Evolutionary conservation across 768 basidiomycete species (phyloP).

Genomic region (Boletus speciosus): DNA sequence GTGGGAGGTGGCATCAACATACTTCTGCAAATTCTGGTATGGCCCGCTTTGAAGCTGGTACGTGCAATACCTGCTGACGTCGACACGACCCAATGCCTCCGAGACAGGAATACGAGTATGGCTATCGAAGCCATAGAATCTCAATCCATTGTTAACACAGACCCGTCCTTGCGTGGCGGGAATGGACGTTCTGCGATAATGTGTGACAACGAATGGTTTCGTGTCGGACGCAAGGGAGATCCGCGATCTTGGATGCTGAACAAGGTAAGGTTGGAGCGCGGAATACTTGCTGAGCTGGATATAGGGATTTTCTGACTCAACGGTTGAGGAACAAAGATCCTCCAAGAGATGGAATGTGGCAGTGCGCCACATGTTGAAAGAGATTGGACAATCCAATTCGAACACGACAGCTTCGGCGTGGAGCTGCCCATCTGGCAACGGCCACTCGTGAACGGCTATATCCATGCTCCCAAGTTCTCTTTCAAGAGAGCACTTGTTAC

Average conservation of each 20-base stretch:
- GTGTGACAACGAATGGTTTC: constrained; percentile 26
- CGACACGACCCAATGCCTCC: constrained; percentile 4
- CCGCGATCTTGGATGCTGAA: constrained; percentile 14
- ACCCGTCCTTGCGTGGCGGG: constrained; percentile 18
- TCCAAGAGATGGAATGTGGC: constrained; percentile 28
- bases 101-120: constrained; percentile 8
- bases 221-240: constrained; percentile 37
- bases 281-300: constrained; percentile 3
- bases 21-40: constrained; percentile 37
- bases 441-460: constrained; percentile 45
- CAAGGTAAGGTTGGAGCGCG: neutral
- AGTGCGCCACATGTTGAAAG: constrained; percentile 38
- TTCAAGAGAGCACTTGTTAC: constrained; percentile 30
- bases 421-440: constrained; percentile 32
- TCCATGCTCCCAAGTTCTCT: constrained; percentile 16
- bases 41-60: constrained; percentile 29
- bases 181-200: neutral
- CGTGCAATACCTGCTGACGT: constrained; percentile 25
- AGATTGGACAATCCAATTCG: constrained; percentile 36
- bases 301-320: no score
- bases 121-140: constrained; percentile 29
- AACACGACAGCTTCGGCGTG: constrained; percentile 36
- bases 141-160: constrained; percentile 30
- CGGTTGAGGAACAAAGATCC: constrained; percentile 27
- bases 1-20: constrained; percentile 35